phyloP scores from a whole-genome alignment of 2,329 filamentous ascomycete species.

The Penicillium sp. region DNA sequence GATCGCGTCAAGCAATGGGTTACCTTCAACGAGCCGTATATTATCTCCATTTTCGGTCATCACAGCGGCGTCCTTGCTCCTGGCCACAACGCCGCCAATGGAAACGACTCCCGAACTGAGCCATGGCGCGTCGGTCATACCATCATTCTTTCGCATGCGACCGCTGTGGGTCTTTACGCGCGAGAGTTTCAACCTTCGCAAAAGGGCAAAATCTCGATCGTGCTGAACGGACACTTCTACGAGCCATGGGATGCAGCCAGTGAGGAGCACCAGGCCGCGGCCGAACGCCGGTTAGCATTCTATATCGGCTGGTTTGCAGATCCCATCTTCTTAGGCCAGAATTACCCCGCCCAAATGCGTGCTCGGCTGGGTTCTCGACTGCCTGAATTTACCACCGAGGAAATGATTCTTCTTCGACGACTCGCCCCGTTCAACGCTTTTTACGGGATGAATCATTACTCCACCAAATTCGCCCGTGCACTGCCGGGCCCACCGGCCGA shows the following conservation, averaged over 20 bases:
- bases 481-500: constrained; percentile 33
- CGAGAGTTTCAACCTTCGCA: background rate
- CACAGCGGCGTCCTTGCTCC: background rate
- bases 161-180: background rate
- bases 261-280: constrained; percentile 19
- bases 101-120: background rate
- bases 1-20: constrained; percentile 36
- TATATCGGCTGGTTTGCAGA: constrained; percentile 44
- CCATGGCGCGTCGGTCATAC: background rate
- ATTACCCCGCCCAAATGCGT: constrained; percentile 39
- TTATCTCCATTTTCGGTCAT: constrained; percentile 34
- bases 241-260: constrained; percentile 30
- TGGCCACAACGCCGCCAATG: background rate
- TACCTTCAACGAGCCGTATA: constrained; percentile 39
- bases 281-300: constrained; percentile 24
- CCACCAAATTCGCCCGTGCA: constrained; percentile 10
- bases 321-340: constrained; percentile 41
- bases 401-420: background rate
- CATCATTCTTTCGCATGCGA: background rate
- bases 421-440: constrained; percentile 6
- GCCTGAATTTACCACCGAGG: background rate
- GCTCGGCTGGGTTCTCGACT: background rate
- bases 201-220: background rate
- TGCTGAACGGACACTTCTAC: constrained; percentile 29
- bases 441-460: constrained; percentile 23